Percentiles rank a stretch among this genome's conserved stretches.
Evolutionary conservation across 2,329 filamentous ascomycete species (phyloP).

Genomic region (Cladophialophora chaetospira): DNA sequence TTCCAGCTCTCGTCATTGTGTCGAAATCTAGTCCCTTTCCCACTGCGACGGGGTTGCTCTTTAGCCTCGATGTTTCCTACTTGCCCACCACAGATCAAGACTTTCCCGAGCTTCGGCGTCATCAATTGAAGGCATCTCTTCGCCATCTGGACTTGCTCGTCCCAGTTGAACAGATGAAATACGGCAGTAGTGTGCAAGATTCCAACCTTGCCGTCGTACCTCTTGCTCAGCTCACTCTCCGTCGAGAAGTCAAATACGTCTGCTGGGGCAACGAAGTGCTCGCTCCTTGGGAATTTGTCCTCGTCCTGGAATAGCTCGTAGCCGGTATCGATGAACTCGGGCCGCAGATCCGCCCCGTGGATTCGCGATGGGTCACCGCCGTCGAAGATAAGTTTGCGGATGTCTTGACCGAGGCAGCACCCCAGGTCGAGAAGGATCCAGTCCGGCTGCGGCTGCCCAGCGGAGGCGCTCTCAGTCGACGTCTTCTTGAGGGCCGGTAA

Average conservation of each 20-base stretch:
- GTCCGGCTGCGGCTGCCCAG: not conserved
- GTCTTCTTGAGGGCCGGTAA: constrained; percentile 26
- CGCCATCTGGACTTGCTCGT: constrained; percentile 37
- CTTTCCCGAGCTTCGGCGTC: constrained; percentile 11
- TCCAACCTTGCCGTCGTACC: constrained; percentile 37
- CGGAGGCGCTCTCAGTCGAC: not conserved
- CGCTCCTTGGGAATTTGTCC: constrained; percentile 34
- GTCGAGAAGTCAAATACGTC: constrained; percentile 34
- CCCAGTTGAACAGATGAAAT: constrained; percentile 46
- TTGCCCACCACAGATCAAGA: constrained; percentile 34
- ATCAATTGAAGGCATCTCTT: constrained; percentile 29
- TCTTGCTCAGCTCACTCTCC: constrained; percentile 22
- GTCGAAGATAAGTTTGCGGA: constrained; percentile 48
- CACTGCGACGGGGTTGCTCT: constrained; percentile 23
- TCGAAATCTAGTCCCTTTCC: constrained; percentile 25
- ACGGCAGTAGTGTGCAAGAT: constrained; percentile 43
- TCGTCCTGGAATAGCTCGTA: constrained; percentile 47
- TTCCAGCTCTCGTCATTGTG: constrained; percentile 53
- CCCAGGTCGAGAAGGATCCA: constrained; percentile 47
- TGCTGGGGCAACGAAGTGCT: constrained; percentile 42
- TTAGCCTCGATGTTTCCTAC: constrained; percentile 28
- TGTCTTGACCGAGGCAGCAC: constrained; percentile 48
- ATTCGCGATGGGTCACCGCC: constrained; percentile 53
- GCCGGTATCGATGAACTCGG: constrained; percentile 44
- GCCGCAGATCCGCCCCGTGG: constrained; percentile 36